Evolutionary conservation across 805 yeast species (phyloP).

Genomic region (Candida oleophila): DNA sequence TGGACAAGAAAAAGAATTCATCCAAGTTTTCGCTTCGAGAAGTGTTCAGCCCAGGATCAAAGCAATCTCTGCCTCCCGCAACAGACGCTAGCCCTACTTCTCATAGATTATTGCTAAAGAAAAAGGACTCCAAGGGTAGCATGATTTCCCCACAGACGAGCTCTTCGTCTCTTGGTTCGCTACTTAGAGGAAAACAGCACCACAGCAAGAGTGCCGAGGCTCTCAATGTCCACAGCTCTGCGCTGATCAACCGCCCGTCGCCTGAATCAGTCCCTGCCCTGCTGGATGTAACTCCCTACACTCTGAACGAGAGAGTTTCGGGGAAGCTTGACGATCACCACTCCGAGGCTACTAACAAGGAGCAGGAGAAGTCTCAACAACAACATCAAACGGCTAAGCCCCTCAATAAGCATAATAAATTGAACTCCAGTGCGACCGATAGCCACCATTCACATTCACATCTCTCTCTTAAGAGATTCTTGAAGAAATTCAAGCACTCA

Average conservation of each 20-base stretch:
- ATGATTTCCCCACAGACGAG: conserved; percentile 27
- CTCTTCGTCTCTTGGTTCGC: conserved; percentile 18
- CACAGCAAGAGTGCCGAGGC: conserved; percentile 1
- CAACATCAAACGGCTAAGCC: too few relatives aligned
- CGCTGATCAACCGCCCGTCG: background rate
- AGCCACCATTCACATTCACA: conserved; percentile 13
- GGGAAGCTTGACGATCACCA: conserved; percentile 5
- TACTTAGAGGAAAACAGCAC: conserved; percentile 6
- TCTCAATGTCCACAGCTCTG: background rate
- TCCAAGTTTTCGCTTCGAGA: conserved; percentile 5
- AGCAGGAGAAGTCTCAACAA: conserved; percentile 3
- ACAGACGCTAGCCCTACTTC: conserved; percentile 8
- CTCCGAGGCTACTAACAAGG: background rate
- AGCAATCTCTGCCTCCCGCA: conserved; percentile 1
- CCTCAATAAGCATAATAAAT: background rate
- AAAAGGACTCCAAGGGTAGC: conserved; percentile 17
- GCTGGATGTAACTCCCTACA: conserved; percentile 4
- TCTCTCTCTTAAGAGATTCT: conserved; percentile 46
- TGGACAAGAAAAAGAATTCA: conserved; percentile 2
- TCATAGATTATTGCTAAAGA: conserved; percentile 25
- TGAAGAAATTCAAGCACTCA: conserved; percentile 44
- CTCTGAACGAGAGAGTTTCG: conserved; percentile 4
- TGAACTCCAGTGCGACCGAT: conserved; percentile 3
- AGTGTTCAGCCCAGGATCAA: background rate
- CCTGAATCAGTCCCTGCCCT: background rate